phyloP scores from a whole-genome alignment of 2,329 filamentous ascomycete species.

The Colletotrichum higginsianum region DNA sequence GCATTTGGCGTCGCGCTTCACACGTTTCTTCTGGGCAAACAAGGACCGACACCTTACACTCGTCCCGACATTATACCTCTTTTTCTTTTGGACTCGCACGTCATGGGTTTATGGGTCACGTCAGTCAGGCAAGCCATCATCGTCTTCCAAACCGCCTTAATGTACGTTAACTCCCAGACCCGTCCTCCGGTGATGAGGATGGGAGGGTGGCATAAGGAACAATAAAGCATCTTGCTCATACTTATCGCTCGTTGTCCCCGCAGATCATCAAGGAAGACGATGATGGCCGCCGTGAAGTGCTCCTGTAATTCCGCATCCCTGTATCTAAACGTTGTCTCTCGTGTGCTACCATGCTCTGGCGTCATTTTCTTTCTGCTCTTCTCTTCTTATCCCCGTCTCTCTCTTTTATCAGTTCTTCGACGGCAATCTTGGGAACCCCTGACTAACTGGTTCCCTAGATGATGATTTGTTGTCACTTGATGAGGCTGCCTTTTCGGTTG shows the following conservation, averaged over 20 bases:
- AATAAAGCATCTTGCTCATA: conserved; percentile 64
- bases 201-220: conserved; percentile 56
- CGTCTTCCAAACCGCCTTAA: conserved; percentile 73
- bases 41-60: conserved; percentile 42
- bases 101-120: conserved; percentile 58
- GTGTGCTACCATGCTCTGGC: conserved; percentile 42
- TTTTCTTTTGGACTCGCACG: conserved; percentile 47
- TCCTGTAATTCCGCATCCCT: conserved; percentile 49
- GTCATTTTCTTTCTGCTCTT: conserved; percentile 44
- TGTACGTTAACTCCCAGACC: conserved; percentile 75
- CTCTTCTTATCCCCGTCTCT: too few relatives aligned
- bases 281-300: conserved; percentile 73
- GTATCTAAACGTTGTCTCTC: conserved; percentile 59
- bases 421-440: conserved; percentile 40
- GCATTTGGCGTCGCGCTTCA: conserved; percentile 43
- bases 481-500: conserved; percentile 74
- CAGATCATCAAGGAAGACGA: conserved; percentile 68
- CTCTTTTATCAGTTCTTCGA: conserved; percentile 37
- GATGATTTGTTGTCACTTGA: conserved; percentile 74
- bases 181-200: conserved; percentile 47
- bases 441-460: conserved; percentile 69
- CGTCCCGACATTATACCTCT: conserved; percentile 45
- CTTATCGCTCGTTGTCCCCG: conserved; percentile 46
- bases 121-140: conserved; percentile 76
- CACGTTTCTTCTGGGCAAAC: conserved; percentile 41